phyloP scores from a whole-genome alignment of 805 yeast species.

The Metschnikowia lachancei region DNA sequence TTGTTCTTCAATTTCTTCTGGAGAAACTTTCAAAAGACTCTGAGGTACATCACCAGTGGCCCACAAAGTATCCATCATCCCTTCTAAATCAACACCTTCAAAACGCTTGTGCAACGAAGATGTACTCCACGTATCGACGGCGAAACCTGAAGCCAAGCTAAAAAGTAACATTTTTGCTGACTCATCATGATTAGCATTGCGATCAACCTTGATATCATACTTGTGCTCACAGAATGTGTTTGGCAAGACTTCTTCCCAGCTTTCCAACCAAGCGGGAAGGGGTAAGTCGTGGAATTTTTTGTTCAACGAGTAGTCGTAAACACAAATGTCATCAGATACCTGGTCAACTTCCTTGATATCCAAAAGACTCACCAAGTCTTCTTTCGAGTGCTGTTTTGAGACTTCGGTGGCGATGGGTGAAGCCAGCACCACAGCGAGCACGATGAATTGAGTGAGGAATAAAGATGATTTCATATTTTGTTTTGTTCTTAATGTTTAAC shows the following conservation, averaged over 20 bases:
- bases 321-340: neutral
- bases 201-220: constrained; percentile 8
- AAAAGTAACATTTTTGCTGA: constrained; percentile 3
- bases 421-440: neutral
- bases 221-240: constrained; percentile 4
- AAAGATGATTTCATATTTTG: neutral
- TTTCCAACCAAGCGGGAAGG: constrained; percentile 3
- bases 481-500: neutral
- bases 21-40: neutral
- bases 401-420: neutral
- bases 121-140: constrained; percentile 2
- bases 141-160: constrained; percentile 9
- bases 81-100: constrained; percentile 1
- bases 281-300: constrained; percentile 1
- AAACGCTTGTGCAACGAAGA: constrained; percentile 4
- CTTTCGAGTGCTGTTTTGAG: neutral
- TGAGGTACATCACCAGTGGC: constrained; percentile 1
- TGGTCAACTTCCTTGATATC: constrained; percentile 1
- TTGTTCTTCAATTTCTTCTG: constrained; percentile 1
- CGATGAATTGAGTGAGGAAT: neutral
- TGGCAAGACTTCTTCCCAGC: constrained; percentile 8
- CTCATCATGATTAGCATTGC: neutral
- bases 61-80: constrained; percentile 7
- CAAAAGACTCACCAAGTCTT: constrained; percentile 8
- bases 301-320: constrained; percentile 5